Conservation (phyloP, 1,139 yeast genomes). For the Yamadazyma kanchanaburiensis region DNA sequence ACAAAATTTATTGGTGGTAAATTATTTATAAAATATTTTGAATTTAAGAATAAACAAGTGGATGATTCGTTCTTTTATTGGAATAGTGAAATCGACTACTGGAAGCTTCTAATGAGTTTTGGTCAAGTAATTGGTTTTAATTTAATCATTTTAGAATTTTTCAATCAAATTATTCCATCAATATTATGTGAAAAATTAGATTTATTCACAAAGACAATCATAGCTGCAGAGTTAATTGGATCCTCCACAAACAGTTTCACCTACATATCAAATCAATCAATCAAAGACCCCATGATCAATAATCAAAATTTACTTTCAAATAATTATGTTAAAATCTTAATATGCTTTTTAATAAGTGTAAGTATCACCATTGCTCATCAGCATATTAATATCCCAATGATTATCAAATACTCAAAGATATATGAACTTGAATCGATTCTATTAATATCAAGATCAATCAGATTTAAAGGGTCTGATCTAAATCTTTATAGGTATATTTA, state of each 20-base stretch:
- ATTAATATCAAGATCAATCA: background rate
- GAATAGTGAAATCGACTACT: conserved; percentile 13
- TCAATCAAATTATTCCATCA: conserved; percentile 30
- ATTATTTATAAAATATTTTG: conserved; percentile 30
- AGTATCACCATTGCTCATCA: background rate
- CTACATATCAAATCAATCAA: conserved; percentile 2
- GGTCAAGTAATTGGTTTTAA: conserved; percentile 26
- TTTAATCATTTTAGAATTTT: conserved; percentile 24
- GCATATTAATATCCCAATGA: background rate
- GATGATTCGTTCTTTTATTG: conserved; percentile 11
- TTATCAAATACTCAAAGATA: background rate
- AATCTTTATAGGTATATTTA: conserved; percentile 27
- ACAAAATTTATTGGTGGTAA: conserved; percentile 42
- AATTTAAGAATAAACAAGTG: conserved; percentile 11
- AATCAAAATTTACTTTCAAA: background rate
- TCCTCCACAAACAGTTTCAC: conserved; percentile 14
- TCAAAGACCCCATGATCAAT: too few relatives aligned
- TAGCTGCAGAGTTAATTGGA: conserved; percentile 51
- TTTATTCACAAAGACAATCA: conserved; percentile 46
- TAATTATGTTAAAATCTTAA: background rate
- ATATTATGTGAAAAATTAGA: conserved; percentile 36
- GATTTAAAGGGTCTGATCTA: conserved; percentile 3
- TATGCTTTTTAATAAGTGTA: background rate
- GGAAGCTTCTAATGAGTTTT: conserved; percentile 18
- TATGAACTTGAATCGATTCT: background rate